Evolutionary conservation across 345 rosid species (phyloP).

Genomic region (Eucalyptus fibrosa): DNA sequence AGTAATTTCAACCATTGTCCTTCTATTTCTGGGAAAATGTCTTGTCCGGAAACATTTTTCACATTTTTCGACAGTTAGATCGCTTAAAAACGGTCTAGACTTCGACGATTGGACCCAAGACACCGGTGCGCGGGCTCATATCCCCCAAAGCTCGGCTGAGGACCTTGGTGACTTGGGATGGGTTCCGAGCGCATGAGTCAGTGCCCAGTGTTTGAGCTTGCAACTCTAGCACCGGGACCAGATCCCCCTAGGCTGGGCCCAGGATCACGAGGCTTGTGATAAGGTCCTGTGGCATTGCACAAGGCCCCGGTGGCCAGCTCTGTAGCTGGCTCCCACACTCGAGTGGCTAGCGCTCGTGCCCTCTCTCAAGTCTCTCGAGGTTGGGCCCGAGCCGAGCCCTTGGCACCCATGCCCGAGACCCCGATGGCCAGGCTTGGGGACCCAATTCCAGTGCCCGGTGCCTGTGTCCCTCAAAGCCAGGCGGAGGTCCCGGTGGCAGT

Average conservation of each 20-base stretch:
- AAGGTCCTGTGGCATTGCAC: background rate
- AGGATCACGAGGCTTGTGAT: background rate
- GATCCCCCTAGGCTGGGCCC: background rate
- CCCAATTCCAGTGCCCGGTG: background rate
- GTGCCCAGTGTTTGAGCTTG: background rate
- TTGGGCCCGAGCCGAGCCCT: background rate
- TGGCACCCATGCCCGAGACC: background rate
- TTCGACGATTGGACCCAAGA: too few relatives aligned
- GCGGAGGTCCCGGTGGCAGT: background rate
- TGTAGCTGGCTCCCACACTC: background rate
- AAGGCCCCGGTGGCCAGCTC: background rate
- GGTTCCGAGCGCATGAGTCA: background rate
- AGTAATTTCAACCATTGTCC: background rate
- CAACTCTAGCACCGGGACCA: background rate
- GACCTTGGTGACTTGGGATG: background rate
- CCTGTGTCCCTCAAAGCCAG: background rate
- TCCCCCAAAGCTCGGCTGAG: fast-evolving
- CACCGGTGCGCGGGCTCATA: background rate
- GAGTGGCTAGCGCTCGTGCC: background rate
- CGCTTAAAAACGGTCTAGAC: background rate
- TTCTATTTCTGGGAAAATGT: background rate
- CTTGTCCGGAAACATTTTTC: background rate
- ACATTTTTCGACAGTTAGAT: too few relatives aligned
- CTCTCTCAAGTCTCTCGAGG: background rate
- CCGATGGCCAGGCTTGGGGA: background rate